Conservation (phyloP, 208 protist species). For the Porcisia deanei region DNA sequence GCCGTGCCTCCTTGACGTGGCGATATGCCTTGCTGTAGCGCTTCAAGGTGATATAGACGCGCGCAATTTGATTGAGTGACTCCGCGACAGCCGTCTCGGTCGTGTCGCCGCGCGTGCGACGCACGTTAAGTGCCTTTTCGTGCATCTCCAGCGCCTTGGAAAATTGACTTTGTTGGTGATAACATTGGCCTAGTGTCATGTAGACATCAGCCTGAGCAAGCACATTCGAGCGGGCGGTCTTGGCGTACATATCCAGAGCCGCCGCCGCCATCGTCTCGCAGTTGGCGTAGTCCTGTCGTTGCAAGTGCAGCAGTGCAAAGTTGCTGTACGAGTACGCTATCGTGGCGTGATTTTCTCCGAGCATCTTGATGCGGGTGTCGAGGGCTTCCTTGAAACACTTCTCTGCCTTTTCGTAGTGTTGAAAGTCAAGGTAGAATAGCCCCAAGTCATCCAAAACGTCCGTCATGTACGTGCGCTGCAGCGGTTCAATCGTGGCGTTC, state of each 20-base stretch:
- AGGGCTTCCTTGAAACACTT: constrained; percentile 86
- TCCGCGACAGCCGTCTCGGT: constrained; percentile 79
- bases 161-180: constrained; percentile 60
- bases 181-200: constrained; percentile 78
- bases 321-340: constrained; percentile 93
- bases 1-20: constrained; percentile 71
- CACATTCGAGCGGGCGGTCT: constrained; percentile 82
- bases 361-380: constrained; percentile 85
- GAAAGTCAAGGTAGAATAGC: constrained; percentile 88
- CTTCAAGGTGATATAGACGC: constrained; percentile 73
- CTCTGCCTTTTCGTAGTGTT: constrained; percentile 91
- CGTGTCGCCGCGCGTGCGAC: constrained; percentile 79
- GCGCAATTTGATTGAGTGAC: constrained; percentile 85
- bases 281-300: constrained; percentile 63
- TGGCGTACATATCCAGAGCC: constrained; percentile 86
- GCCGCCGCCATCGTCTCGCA: constrained; percentile 79
- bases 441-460: constrained; percentile 89
- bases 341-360: constrained; percentile 85
- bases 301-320: constrained; percentile 81
- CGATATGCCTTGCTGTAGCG: constrained; percentile 64
- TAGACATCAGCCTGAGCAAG: constrained; percentile 89
- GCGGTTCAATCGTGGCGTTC: constrained; percentile 71
- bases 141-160: constrained; percentile 68
- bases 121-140: constrained; percentile 88
- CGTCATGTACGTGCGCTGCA: constrained; percentile 89